Conservation (phyloP, 2,329 filamentous ascomycete species). For the Fusarium floridanum region DNA sequence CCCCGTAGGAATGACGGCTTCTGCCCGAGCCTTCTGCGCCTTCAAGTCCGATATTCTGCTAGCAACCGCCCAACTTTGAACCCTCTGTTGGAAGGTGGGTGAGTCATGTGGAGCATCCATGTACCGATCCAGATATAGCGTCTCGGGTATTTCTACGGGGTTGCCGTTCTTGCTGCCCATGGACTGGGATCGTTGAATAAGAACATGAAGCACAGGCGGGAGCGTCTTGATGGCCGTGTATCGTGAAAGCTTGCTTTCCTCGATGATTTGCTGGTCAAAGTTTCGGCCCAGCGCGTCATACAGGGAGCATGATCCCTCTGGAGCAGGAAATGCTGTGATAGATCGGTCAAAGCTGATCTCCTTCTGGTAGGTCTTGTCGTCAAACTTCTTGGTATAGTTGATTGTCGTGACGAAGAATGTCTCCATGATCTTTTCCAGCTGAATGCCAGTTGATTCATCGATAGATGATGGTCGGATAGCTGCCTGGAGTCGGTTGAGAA, state of each 20-base stretch:
- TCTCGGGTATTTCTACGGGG: constrained; percentile 82
- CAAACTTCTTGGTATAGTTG: constrained; percentile 69
- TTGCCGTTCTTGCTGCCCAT: constrained; percentile 82
- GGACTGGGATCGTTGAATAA: constrained; percentile 85
- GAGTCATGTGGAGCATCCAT: constrained; percentile 75
- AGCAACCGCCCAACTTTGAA: constrained; percentile 81
- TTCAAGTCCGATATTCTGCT: constrained; percentile 70
- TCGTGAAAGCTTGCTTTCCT: constrained; percentile 70
- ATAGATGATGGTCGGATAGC: constrained; percentile 82
- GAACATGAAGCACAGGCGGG: constrained; percentile 89
- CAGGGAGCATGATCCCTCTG: constrained; percentile 69
- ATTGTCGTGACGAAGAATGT: constrained; percentile 74
- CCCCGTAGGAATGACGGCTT: constrained; percentile 43
- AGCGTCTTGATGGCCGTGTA: constrained; percentile 81
- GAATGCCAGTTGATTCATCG: constrained; percentile 74
- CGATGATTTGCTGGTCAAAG: constrained; percentile 84
- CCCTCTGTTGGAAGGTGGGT: constrained; percentile 72
- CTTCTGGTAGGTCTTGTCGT: constrained; percentile 55
- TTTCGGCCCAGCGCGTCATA: constrained; percentile 88
- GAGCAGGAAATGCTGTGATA: constrained; percentile 71
- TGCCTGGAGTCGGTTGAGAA: constrained; percentile 90
- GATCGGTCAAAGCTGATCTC: constrained; percentile 70
- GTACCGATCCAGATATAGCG: constrained; percentile 89
- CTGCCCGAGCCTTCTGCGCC: constrained; percentile 49
- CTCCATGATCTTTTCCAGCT: constrained; percentile 83